phyloP scores from a whole-genome alignment of 495 filamentous ascomycete genomes.

The Penicillium steckii region DNA sequence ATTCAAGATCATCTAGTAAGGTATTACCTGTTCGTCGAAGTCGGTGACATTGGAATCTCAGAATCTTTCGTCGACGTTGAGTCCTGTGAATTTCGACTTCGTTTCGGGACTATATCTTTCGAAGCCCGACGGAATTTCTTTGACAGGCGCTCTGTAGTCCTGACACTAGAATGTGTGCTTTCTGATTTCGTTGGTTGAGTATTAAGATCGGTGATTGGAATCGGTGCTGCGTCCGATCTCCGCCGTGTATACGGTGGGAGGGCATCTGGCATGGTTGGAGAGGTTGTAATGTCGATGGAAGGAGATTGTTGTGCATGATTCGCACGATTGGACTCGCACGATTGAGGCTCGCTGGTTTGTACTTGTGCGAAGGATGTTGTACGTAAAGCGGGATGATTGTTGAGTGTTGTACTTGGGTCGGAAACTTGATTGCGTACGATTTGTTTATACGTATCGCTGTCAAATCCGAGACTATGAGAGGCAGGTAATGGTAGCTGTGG shows the following conservation, averaged over 20 bases:
- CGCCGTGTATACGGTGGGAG: constrained; percentile 2
- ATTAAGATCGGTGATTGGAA: constrained; percentile 6
- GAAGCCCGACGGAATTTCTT: constrained; percentile 9
- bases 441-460: constrained; percentile 7
- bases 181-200: background rate
- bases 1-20: background rate
- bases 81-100: constrained; percentile 4
- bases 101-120: constrained; percentile 7
- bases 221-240: constrained; percentile 12
- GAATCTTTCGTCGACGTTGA: background rate
- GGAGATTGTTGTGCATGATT: background rate
- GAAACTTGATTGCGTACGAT: background rate
- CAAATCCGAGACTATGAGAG: constrained; percentile 3
- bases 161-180: background rate
- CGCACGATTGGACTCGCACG: background rate
- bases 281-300: background rate
- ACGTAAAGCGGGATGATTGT: background rate
- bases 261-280: background rate
- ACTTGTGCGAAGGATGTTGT: background rate
- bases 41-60: background rate
- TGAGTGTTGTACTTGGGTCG: background rate
- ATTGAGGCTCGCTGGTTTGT: background rate
- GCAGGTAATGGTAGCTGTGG: background rate
- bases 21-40: background rate
- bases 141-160: background rate